These are phyloP conservation scores for Phytophthora kernoviae DNA, from an alignment of 352 stramenopile genomes.

Conservation along the genomic window DNA sequence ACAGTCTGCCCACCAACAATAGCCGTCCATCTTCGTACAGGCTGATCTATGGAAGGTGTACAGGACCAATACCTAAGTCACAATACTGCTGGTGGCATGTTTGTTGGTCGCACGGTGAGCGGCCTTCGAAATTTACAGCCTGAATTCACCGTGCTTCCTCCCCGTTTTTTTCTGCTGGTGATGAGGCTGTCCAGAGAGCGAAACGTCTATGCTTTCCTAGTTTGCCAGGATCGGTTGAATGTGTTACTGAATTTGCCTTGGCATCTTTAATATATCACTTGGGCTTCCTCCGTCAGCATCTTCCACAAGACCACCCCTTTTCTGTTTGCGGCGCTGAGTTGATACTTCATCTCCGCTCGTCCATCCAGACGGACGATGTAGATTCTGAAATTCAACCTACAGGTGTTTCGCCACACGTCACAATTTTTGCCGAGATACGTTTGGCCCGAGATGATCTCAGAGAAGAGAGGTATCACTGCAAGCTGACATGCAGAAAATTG, in stretches of 20 bases:
- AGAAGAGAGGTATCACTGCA: not conserved
- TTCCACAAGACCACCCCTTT: not conserved
- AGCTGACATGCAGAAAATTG: not conserved
- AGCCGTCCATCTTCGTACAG: constrained; percentile 1
- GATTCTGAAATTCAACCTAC: constrained; percentile 1
- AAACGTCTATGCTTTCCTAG: constrained; percentile 6
- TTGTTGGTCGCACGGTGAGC: constrained; percentile 8
- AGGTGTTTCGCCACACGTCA: constrained; percentile 2
- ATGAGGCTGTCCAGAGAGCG: constrained; percentile 1
- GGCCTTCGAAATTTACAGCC: constrained; percentile 3
- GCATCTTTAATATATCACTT: constrained; percentile 9
- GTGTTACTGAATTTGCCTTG: constrained; percentile 11
- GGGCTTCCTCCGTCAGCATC: not conserved
- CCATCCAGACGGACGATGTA: not conserved
- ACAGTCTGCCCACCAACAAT: constrained; percentile 9
- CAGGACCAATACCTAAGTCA: constrained; percentile 5
- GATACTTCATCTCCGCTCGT: not conserved
- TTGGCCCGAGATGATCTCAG: not conserved
- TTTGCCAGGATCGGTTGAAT: not conserved
- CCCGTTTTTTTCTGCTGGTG: constrained; percentile 7
- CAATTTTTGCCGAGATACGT: not conserved
- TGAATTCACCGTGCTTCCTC: constrained; percentile 10
- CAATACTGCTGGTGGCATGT: constrained; percentile 14
- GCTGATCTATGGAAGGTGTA: constrained; percentile 1
- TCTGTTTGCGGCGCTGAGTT: constrained; percentile 3